Conservation (phyloP, 2,329 filamentous ascomycete species). For the Huntiella savannae region DNA sequence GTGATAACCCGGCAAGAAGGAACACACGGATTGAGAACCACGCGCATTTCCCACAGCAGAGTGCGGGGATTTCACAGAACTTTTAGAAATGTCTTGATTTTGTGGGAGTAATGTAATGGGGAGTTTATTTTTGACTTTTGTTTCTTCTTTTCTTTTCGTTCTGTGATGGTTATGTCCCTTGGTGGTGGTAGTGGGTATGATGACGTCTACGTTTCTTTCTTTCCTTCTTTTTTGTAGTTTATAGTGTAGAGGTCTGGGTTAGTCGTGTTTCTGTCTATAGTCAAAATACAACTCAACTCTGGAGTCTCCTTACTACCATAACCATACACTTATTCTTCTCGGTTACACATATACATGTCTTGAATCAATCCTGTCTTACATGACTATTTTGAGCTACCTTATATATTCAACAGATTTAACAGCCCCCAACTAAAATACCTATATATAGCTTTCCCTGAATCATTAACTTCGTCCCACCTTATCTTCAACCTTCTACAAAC, state of each 20-base stretch:
- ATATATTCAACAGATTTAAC: no score
- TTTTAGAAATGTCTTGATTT: constrained; percentile 38
- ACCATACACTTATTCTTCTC: not conserved
- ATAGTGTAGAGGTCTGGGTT: not conserved
- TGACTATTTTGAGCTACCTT: no score
- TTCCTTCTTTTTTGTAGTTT: not conserved
- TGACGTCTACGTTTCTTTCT: not conserved
- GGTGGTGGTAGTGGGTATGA: not conserved
- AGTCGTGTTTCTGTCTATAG: not conserved
- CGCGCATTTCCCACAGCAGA: constrained; percentile 76
- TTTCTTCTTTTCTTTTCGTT: constrained; percentile 2
- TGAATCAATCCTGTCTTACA: not conserved
- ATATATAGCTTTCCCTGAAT: not conserved
- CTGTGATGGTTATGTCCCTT: not conserved
- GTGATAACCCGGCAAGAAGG: constrained; percentile 76
- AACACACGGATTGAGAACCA: constrained; percentile 92
- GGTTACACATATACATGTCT: not conserved
- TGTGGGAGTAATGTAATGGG: not conserved
- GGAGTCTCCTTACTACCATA: not conserved
- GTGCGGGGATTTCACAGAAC: constrained; percentile 89
- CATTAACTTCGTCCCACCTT: not conserved
- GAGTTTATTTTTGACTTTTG: not conserved
- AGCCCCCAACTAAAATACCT: not conserved
- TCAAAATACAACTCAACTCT: not conserved
- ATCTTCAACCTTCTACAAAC: no score